Evolutionary conservation across 768 basidiomycete species (phyloP).

Genomic region (Lactarius akahatsu): DNA sequence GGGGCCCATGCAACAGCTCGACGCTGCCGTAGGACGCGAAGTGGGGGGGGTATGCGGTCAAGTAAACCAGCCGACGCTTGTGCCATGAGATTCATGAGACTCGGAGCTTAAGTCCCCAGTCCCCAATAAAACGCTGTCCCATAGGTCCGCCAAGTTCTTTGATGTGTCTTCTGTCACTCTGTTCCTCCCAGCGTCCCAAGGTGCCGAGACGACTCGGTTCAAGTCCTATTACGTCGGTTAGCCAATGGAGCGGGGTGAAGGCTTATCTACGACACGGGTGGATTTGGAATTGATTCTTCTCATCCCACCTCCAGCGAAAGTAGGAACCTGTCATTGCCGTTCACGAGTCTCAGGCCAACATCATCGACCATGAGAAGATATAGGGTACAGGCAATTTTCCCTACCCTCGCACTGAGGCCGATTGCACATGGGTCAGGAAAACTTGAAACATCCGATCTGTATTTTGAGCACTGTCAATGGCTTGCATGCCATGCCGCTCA

Average conservation of each 20-base stretch:
- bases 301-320: constrained; percentile 53
- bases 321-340: constrained; percentile 77
- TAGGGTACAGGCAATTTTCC: constrained; percentile 66
- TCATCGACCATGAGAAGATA: constrained; percentile 86
- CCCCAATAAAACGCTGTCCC: not conserved
- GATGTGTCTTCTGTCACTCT: constrained; percentile 79
- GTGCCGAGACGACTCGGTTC: constrained; percentile 72
- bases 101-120: not conserved
- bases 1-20: too few species aligned
- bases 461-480: constrained; percentile 8
- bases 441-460: not conserved
- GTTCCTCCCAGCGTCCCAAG: constrained; percentile 78
- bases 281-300: not conserved
- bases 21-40: too few species aligned
- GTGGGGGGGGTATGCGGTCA: too few species aligned
- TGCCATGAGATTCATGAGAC: not conserved
- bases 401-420: constrained; percentile 40
- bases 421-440: not conserved
- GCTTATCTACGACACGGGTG: not conserved
- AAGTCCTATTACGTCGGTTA: constrained; percentile 89
- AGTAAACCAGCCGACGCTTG: too few species aligned
- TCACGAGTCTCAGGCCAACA: constrained; percentile 84
- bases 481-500: not conserved
- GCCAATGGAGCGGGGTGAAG: constrained; percentile 74
- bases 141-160: constrained; percentile 82